A percentile compares a stretch with the other conserved stretches of the same genome.
Evolutionary conservation across 2,329 filamentous ascomycete species (phyloP).

Genomic region (Neoascochyta sp.): DNA sequence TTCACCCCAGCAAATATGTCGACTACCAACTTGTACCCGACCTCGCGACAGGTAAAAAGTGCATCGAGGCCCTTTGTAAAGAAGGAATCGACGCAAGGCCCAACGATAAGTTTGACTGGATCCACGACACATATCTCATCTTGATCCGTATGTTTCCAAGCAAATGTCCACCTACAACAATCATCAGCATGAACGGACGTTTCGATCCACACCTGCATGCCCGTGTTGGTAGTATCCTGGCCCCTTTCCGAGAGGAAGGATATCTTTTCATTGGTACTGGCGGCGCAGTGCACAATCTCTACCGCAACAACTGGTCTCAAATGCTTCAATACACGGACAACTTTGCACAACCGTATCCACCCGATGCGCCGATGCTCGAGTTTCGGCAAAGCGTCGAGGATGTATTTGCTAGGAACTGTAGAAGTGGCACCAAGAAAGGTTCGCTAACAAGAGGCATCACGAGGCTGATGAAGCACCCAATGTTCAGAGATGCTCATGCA

Average conservation of each 20-base stretch:
- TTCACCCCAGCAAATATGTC: constrained; percentile 62
- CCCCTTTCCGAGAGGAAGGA: constrained; percentile 52
- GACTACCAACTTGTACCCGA: constrained; percentile 61
- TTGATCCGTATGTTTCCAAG: constrained; percentile 66
- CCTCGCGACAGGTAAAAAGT: constrained; percentile 49
- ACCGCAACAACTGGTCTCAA: constrained; percentile 62
- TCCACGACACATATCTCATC: constrained; percentile 68
- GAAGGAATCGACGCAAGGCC: constrained; percentile 53
- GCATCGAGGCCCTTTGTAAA: constrained; percentile 49
- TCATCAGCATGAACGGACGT: constrained; percentile 54
- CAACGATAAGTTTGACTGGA: constrained; percentile 63
- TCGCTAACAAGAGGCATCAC: constrained; percentile 53
- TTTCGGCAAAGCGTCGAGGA: constrained; percentile 65
- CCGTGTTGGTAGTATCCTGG: constrained; percentile 55
- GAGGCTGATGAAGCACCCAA: constrained; percentile 64
- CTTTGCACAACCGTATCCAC: constrained; percentile 57
- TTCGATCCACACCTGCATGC: constrained; percentile 58
- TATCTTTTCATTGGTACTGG: constrained; percentile 58
- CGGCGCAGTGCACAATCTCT: constrained; percentile 67
- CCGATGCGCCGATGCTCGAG: constrained; percentile 59
- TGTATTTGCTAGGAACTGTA: constrained; percentile 49
- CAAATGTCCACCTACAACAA: constrained; percentile 62
- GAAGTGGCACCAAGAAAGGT: constrained; percentile 46
- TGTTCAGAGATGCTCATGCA: constrained; percentile 62
- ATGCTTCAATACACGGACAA: constrained; percentile 63